These are phyloP conservation scores for Talaromyces sp. DNA, from an alignment of 2,329 filamentous ascomycete genomes.

Conservation along the genomic window DNA sequence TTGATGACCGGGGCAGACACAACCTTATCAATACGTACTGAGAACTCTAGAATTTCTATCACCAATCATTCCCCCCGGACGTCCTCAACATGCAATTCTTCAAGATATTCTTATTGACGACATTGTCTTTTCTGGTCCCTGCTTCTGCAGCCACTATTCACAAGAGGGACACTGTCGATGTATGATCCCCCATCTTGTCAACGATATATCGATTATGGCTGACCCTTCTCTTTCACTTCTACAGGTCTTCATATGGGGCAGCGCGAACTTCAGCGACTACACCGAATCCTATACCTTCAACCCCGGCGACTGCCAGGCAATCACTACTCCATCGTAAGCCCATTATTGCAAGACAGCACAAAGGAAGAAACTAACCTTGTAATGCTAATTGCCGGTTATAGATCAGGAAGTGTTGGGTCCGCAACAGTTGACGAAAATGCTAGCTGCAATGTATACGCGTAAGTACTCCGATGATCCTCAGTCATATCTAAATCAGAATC, in stretches of 20 bases:
- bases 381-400: neutral
- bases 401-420: constrained; percentile 7
- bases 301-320: constrained; percentile 8
- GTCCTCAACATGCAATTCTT: neutral
- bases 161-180: constrained; percentile 8
- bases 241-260: constrained; percentile 11
- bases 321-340: constrained; percentile 9
- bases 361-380: neutral
- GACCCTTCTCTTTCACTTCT: neutral
- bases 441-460: constrained; percentile 12
- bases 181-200: neutral
- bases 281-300: constrained; percentile 8
- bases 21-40: neutral
- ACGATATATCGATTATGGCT: neutral
- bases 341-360: neutral
- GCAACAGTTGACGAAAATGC: constrained; percentile 14
- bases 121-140: neutral
- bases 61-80: neutral
- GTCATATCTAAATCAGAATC: neutral
- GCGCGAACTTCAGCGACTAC: constrained; percentile 2
- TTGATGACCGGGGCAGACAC: too few relatives aligned
- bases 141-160: neutral
- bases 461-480: neutral
- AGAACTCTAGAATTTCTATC: neutral
- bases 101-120: neutral